Percentiles rank a stretch among this genome's conserved stretches.
Conservation (phyloP, 495 filamentous ascomycete genomes). For the Penicillium herquei region DNA sequence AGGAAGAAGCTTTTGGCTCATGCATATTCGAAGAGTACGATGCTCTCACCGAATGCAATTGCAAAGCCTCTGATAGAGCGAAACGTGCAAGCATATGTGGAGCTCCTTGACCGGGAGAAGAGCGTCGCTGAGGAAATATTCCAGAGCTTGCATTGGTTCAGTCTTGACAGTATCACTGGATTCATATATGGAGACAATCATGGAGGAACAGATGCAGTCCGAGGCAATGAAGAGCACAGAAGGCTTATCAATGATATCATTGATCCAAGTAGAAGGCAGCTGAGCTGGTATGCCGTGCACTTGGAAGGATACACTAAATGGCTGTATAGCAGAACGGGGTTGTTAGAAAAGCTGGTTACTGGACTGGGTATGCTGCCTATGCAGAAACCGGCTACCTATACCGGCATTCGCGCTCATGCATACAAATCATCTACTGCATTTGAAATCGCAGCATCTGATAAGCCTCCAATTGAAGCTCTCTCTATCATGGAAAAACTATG, state of each 20-base stretch:
- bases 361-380: background rate
- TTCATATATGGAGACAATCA: constrained; percentile 18
- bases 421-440: background rate
- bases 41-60: constrained; percentile 20
- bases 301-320: constrained; percentile 5
- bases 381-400: constrained; percentile 4
- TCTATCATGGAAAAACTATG: constrained; percentile 1
- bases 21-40: constrained; percentile 36
- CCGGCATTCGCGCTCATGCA: constrained; percentile 1
- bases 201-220: background rate
- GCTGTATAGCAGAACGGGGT: background rate
- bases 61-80: constrained; percentile 20
- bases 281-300: constrained; percentile 4
- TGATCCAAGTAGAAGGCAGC: background rate
- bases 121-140: constrained; percentile 28
- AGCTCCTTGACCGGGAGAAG: constrained; percentile 23
- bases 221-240: background rate
- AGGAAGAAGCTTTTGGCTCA: constrained; percentile 41
- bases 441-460: constrained; percentile 3
- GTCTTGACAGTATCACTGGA: constrained; percentile 38
- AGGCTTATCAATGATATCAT: background rate
- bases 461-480: constrained; percentile 6
- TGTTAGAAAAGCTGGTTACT: background rate
- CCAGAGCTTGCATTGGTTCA: constrained; percentile 38
- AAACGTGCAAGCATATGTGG: constrained; percentile 29